Evolutionary conservation across 768 basidiomycete genomes (phyloP).

Genomic region (Phanerodontia chrysosporium): DNA sequence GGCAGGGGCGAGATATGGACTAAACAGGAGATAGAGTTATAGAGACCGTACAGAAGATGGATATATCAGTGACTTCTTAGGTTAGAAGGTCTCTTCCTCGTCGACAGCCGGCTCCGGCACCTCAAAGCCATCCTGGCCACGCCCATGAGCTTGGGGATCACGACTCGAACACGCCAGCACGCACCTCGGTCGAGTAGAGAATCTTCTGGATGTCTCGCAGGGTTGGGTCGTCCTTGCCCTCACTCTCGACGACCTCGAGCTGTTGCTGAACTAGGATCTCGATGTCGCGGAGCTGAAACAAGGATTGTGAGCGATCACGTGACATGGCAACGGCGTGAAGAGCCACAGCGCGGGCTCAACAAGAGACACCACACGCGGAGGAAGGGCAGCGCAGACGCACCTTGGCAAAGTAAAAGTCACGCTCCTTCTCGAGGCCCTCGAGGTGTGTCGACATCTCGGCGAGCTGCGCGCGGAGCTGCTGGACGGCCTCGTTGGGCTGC

Average conservation of each 20-base stretch:
- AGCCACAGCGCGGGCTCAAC: too few relatives aligned
- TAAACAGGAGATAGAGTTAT: background rate
- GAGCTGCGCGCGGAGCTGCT: conserved; percentile 70
- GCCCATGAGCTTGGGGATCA: background rate
- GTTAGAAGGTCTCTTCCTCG: conserved; percentile 78
- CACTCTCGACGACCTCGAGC: conserved; percentile 53
- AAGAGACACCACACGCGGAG: too few relatives aligned
- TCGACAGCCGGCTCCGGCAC: conserved; percentile 71
- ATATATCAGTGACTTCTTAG: background rate
- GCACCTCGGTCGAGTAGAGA: conserved; percentile 90
- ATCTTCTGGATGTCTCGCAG: conserved; percentile 86
- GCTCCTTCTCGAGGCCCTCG: conserved; percentile 93
- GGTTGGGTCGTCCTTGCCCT: conserved; percentile 53
- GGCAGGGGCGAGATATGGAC: background rate
- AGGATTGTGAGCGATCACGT: conserved; percentile 8
- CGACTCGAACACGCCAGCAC: conserved; percentile 19
- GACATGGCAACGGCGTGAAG: background rate
- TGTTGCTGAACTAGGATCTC: conserved; percentile 90
- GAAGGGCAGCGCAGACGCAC: too few relatives aligned
- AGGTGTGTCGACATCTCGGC: conserved; percentile 77
- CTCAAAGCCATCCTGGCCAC: conserved; percentile 82
- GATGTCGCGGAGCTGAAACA: conserved; percentile 85
- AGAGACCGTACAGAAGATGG: background rate
- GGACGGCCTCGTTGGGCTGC: conserved; percentile 62
- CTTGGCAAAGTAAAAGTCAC: conserved; percentile 99